Evolutionary conservation across 1,284 basidiomycete genomes (phyloP).

Genomic region (Rhodotorula mucilaginosa): DNA sequence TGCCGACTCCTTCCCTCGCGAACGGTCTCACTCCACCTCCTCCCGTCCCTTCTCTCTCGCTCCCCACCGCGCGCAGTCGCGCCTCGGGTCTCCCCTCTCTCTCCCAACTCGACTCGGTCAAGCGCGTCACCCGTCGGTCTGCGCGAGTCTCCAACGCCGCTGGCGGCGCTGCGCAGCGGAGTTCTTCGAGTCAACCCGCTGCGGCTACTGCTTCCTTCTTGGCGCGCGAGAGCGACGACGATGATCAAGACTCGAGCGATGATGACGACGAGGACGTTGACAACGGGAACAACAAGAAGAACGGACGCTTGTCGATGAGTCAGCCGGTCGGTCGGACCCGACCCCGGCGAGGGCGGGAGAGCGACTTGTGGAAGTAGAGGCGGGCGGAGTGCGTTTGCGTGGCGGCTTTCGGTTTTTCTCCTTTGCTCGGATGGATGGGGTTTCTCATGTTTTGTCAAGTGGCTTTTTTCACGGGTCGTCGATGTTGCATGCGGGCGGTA

Average conservation of each 20-base stretch:
- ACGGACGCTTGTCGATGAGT: neutral
- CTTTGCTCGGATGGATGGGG: neutral
- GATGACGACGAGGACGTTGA: neutral
- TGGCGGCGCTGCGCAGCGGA: neutral
- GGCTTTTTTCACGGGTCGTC: no score
- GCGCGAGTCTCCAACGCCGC: neutral
- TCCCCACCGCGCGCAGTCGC: conserved; percentile 1
- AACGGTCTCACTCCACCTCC: neutral
- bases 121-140: neutral
- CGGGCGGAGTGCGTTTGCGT: neutral
- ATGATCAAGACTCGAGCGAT: neutral
- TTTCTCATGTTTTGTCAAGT: neutral
- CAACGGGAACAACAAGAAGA: neutral
- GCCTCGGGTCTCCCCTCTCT: conserved; percentile 4
- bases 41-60: neutral
- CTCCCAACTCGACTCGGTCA: conserved; percentile 12
- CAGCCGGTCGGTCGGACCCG: neutral
- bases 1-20: neutral
- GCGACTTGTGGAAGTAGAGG: neutral
- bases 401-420: neutral
- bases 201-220: neutral
- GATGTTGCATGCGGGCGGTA: no score
- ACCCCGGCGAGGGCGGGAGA: neutral
- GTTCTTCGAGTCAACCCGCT: neutral
- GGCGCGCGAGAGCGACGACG: neutral